phyloP scores from a whole-genome alignment of 1,139 yeast genomes.

The Schwanniomyces etchellsii region DNA sequence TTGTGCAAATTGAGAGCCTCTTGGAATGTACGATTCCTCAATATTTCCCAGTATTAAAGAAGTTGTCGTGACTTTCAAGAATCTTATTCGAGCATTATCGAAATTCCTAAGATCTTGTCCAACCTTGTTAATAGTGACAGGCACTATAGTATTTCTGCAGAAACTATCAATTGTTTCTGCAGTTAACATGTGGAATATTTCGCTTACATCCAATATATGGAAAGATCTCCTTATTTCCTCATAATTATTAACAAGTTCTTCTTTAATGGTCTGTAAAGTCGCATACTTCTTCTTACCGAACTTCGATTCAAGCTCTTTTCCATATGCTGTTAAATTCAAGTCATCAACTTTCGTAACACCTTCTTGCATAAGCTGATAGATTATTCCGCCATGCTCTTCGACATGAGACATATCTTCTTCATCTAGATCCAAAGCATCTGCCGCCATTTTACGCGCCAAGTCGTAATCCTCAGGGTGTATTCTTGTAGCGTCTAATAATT shows the following conservation, averaged over 20 bases:
- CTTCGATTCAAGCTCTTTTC: constrained; percentile 79
- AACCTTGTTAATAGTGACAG: constrained; percentile 62
- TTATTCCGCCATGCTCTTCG: constrained; percentile 77
- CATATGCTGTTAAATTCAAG: constrained; percentile 84
- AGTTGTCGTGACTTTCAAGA: constrained; percentile 59
- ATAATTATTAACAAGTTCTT: constrained; percentile 80
- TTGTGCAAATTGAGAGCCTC: constrained; percentile 39
- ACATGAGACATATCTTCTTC: constrained; percentile 87
- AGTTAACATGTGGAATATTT: constrained; percentile 83
- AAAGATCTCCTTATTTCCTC: constrained; percentile 77
- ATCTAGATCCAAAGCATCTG: constrained; percentile 93
- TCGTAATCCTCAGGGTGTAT: constrained; percentile 98
- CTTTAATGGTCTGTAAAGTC: constrained; percentile 80
- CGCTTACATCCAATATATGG: constrained; percentile 60
- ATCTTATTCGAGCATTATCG: constrained; percentile 31
- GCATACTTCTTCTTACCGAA: constrained; percentile 76
- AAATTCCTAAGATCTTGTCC: constrained; percentile 39
- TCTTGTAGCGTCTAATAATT: constrained; percentile 87
- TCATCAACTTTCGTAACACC: constrained; percentile 85
- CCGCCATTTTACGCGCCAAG: constrained; percentile 93
- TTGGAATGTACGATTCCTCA: constrained; percentile 61
- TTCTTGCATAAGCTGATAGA: constrained; percentile 73
- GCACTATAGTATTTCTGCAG: constrained; percentile 66
- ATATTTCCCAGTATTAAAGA: constrained; percentile 74
- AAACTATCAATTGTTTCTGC: constrained; percentile 76